Conservation (phyloP, 352 stramenopile species). For the Phytophthora pisi region DNA sequence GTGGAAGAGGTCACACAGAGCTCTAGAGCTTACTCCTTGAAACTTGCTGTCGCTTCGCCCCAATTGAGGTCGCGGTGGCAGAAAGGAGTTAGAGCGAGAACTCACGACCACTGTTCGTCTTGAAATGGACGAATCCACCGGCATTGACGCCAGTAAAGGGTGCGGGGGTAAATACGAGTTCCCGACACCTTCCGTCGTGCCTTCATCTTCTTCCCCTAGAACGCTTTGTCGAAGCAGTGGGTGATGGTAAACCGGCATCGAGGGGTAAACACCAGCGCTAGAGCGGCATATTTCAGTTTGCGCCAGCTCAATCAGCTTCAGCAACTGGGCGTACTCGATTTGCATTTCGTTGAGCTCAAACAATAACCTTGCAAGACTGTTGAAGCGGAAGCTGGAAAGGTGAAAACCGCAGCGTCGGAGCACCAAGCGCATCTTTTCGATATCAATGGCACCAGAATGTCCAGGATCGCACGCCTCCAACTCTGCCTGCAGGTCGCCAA, state of each 20-base stretch:
- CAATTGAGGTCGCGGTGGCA: slow-evolving; percentile 1
- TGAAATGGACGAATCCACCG: no score
- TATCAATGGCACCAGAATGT: slow-evolving; percentile 34
- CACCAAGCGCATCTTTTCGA: slow-evolving; percentile 47
- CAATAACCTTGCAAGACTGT: slow-evolving; percentile 54
- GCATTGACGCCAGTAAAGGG: slow-evolving; percentile 1
- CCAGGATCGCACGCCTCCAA: slow-evolving; percentile 30
- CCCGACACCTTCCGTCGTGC: background rate
- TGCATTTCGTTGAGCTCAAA: slow-evolving; percentile 45
- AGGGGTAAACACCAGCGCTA: background rate
- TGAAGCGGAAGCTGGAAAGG: slow-evolving; percentile 63
- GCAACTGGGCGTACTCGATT: slow-evolving; percentile 55
- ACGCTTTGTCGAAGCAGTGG: slow-evolving; percentile 18
- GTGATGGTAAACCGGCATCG: slow-evolving; percentile 16
- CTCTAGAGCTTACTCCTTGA: slow-evolving; percentile 33
- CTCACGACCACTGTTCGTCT: no score
- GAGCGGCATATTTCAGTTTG: slow-evolving; percentile 25
- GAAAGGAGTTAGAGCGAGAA: no score
- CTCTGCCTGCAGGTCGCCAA: slow-evolving; percentile 35
- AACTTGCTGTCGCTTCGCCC: slow-evolving; percentile 36
- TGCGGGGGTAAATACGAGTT: slow-evolving; percentile 11
- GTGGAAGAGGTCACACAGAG: slow-evolving; percentile 35
- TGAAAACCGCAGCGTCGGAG: slow-evolving; percentile 45
- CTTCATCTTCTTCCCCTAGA: slow-evolving; percentile 11
- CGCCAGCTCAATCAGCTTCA: slow-evolving; percentile 39